Percentiles rank a stretch among this genome's conserved stretches.
Conservation (phyloP, 2,329 filamentous ascomycete species). For the Botrytis tulipae region DNA sequence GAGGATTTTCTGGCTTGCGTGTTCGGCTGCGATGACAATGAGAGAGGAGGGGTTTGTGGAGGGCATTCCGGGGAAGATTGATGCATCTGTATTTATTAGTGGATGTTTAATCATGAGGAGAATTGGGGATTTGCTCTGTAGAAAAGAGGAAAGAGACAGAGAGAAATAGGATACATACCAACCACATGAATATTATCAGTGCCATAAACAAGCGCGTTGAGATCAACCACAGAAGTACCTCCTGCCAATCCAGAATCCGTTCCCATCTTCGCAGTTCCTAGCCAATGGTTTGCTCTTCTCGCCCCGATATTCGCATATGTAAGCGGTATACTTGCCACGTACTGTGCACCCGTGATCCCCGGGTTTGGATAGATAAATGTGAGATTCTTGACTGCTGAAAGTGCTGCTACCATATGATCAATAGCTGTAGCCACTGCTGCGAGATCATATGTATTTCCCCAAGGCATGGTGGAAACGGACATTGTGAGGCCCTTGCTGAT, state of each 20-base stretch:
- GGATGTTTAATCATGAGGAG: fast-evolving
- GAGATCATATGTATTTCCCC: conserved; percentile 53
- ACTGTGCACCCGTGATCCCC: conserved; percentile 53
- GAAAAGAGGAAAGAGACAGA: conserved; percentile 40
- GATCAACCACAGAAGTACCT: conserved; percentile 60
- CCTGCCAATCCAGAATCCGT: conserved; percentile 46
- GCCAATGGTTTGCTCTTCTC: conserved; percentile 42
- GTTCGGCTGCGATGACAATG: conserved; percentile 62
- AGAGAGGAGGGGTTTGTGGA: conserved; percentile 66
- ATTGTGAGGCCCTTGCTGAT: conserved; percentile 59
- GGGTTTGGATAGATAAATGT: conserved; percentile 55
- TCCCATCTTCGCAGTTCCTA: conserved; percentile 60
- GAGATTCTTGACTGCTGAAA: conserved; percentile 54
- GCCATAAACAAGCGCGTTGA: conserved; percentile 62
- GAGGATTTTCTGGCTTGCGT: conserved; percentile 39
- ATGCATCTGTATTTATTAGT: neutral
- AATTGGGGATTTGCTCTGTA: too few species aligned
- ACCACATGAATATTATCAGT: conserved; percentile 68
- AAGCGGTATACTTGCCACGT: conserved; percentile 49
- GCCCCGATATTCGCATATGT: conserved; percentile 34
- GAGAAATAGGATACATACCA: conserved; percentile 34
- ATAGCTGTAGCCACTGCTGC: conserved; percentile 64
- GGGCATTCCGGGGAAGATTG: conserved; percentile 67
- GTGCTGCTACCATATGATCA: conserved; percentile 55
- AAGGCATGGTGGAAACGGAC: conserved; percentile 55